Percentiles rank a stretch among this genome's conserved stretches.
Evolutionary conservation across 2,329 filamentous ascomycete genomes (phyloP).

Genomic region (Alternaria sp.): DNA sequence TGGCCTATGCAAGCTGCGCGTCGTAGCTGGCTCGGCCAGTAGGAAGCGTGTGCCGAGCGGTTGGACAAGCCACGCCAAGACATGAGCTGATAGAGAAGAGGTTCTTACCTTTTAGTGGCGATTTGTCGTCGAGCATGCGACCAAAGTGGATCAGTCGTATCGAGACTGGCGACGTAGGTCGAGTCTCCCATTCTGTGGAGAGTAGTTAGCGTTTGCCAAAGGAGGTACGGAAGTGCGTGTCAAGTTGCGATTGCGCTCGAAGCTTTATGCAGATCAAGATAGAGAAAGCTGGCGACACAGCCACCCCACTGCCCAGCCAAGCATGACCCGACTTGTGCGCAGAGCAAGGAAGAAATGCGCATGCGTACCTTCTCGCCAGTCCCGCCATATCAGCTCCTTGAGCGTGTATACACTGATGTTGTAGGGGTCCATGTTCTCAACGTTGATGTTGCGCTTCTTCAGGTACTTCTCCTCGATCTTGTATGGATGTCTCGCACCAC

Average conservation of each 20-base stretch:
- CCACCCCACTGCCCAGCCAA: background rate
- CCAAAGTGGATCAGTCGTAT: conserved; percentile 94
- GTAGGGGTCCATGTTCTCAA: conserved; percentile 82
- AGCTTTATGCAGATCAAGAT: background rate
- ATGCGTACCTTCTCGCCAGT: conserved; percentile 78
- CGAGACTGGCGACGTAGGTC: conserved; percentile 84
- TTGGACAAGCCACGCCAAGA: conserved; percentile 33
- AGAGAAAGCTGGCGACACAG: background rate
- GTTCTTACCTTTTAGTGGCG: conserved; percentile 78
- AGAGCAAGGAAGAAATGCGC: background rate
- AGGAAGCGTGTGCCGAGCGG: conserved; percentile 21
- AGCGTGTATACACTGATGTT: conserved; percentile 92
- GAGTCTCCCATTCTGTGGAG: conserved; percentile 78
- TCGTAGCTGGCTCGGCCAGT: conserved; percentile 18
- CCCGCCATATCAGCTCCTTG: conserved; percentile 91
- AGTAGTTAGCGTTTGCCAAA: conserved; percentile 29
- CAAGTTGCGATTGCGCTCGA: background rate
- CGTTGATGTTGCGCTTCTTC: conserved; percentile 77
- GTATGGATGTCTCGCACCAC: conserved; percentile 86
- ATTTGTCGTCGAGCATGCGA: conserved; percentile 88
- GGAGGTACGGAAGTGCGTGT: background rate
- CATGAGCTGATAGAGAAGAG: conserved; percentile 1
- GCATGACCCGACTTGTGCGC: background rate
- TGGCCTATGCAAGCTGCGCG: conserved; percentile 9
- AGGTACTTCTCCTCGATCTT: conserved; percentile 90